Evolutionary conservation across 2,329 filamentous ascomycete species (phyloP).

Genomic region (Talaromyces sp.): DNA sequence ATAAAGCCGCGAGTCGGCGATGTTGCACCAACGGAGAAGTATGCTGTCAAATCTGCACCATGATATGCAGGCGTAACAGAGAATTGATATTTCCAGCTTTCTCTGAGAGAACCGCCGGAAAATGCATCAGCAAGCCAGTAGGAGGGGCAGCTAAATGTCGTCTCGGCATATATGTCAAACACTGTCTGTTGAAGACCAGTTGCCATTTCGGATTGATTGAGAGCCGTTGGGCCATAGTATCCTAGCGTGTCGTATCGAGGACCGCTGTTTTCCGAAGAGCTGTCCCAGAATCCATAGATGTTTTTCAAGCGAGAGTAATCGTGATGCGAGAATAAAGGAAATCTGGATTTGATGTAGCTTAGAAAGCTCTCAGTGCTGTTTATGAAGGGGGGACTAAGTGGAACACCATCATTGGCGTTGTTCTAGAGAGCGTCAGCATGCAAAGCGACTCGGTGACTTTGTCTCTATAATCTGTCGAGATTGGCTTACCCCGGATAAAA

Average conservation of each 20-base stretch:
- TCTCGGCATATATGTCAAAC: slow-evolving; percentile 57
- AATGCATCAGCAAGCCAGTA: slow-evolving; percentile 60
- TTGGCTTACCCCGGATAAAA: slow-evolving; percentile 33
- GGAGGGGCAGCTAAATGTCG: slow-evolving; percentile 58
- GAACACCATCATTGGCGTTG: slow-evolving; percentile 56
- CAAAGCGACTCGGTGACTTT: not conserved
- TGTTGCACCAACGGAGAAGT: slow-evolving; percentile 18
- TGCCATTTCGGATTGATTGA: slow-evolving; percentile 53
- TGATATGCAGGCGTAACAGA: slow-evolving; percentile 72
- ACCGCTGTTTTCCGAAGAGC: slow-evolving; percentile 22
- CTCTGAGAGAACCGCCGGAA: slow-evolving; percentile 24
- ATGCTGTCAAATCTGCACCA: slow-evolving; percentile 61
- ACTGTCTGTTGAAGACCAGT: slow-evolving; percentile 58
- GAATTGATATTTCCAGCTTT: slow-evolving; percentile 55
- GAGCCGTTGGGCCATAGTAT: slow-evolving; percentile 46
- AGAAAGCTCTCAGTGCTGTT: slow-evolving; percentile 44
- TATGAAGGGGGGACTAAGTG: slow-evolving; percentile 51
- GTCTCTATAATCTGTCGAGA: not conserved
- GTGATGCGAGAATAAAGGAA: slow-evolving; percentile 36
- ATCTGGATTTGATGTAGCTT: slow-evolving; percentile 43
- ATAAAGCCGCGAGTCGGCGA: slow-evolving; percentile 34
- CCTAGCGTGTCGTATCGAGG: slow-evolving; percentile 45
- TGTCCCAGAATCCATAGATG: slow-evolving; percentile 37
- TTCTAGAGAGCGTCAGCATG: slow-evolving; percentile 29
- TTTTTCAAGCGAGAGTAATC: slow-evolving; percentile 37